phyloP scores from a whole-genome alignment of 768 basidiomycete species.

The Chalciporus pseudorubinellus region DNA sequence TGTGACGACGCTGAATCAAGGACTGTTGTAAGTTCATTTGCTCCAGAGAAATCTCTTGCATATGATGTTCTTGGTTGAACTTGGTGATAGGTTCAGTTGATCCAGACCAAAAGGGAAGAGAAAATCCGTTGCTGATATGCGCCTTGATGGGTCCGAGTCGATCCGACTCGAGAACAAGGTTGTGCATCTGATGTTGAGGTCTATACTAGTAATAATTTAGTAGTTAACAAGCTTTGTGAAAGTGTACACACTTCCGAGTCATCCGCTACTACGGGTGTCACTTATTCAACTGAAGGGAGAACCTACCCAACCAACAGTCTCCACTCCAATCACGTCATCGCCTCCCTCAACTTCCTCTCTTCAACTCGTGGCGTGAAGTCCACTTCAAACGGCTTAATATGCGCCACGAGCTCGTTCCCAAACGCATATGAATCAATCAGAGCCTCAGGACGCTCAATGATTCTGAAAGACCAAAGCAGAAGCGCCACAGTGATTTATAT shows the following conservation, averaged over 20 bases:
- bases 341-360: conserved; percentile 10
- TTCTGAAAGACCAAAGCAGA: conserved; percentile 59
- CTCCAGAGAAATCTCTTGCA: neutral
- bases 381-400: conserved; percentile 46
- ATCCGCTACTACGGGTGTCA: too few species aligned
- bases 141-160: too few species aligned
- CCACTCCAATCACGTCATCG: conserved; percentile 15
- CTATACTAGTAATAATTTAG: too few species aligned
- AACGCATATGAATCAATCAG: conserved; percentile 58
- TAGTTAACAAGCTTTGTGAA: too few species aligned
- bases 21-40: neutral
- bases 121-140: too few species aligned
- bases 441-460: conserved; percentile 43
- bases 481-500: conserved; percentile 61
- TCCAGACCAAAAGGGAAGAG: neutral
- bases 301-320: too few species aligned
- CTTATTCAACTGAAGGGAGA: too few species aligned
- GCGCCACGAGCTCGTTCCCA: too few species aligned
- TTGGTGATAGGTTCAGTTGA: neutral
- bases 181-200: too few species aligned
- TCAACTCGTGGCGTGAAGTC: conserved; percentile 47
- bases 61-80: neutral
- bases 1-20: neutral
- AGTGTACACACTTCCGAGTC: too few species aligned
- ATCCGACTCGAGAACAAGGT: too few species aligned